phyloP scores from a whole-genome alignment of 208 protist genomes.

The Trypanosoma avium region DNA sequence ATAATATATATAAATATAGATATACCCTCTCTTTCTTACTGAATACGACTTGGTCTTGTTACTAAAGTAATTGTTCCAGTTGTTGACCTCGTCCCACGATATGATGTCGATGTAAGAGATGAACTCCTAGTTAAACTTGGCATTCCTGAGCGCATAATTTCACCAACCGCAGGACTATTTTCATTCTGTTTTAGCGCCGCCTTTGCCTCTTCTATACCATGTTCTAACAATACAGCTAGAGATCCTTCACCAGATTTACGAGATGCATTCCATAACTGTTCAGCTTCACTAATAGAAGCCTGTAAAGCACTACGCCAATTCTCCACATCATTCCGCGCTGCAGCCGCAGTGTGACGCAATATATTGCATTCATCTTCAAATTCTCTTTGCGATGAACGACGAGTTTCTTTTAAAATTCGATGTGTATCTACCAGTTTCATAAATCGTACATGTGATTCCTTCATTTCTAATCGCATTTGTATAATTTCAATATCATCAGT shows the following conservation, averaged over 20 bases:
- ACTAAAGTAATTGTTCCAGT: too few species aligned
- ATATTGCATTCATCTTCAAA: constrained; percentile 12
- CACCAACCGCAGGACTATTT: not conserved
- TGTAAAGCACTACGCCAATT: constrained; percentile 11
- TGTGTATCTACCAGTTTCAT: constrained; percentile 41
- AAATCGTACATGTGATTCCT: constrained; percentile 27
- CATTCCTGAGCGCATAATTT: not conserved
- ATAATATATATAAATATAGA: too few species aligned
- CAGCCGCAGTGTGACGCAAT: constrained; percentile 6
- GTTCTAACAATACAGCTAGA: constrained; percentile 6
- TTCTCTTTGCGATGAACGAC: constrained; percentile 17
- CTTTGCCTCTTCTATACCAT: constrained; percentile 10
- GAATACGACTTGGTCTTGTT: not conserved
- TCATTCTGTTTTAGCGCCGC: not conserved
- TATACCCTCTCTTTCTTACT: too few species aligned
- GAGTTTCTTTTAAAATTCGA: constrained; percentile 30
- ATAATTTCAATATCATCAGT: constrained; percentile 32
- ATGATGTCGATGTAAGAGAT: not conserved
- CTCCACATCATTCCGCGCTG: constrained; percentile 5
- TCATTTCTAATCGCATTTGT: constrained; percentile 36
- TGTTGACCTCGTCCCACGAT: not conserved
- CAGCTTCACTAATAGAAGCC: constrained; percentile 6
- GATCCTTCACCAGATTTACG: constrained; percentile 12
- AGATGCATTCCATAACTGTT: not conserved
- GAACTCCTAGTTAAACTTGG: not conserved